Evolutionary conservation across 768 basidiomycete genomes (phyloP).

Genomic region (Coprinopsis sp.): DNA sequence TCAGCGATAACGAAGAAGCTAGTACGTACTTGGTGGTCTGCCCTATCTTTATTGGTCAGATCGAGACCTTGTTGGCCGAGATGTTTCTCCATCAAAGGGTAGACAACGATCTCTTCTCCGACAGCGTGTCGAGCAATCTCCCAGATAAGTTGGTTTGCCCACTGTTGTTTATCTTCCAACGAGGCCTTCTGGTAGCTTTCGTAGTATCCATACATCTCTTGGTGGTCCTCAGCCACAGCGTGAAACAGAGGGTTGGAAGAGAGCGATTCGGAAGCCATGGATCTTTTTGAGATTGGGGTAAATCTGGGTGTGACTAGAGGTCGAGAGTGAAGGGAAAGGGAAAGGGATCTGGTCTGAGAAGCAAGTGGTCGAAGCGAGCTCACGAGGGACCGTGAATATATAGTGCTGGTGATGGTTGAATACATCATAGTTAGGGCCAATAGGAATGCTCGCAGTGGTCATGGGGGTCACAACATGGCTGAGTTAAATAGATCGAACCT

Average conservation of each 20-base stretch:
- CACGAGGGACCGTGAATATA: no score
- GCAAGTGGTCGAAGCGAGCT: no score
- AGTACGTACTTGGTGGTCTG: conserved; percentile 37
- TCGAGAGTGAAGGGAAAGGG: no score
- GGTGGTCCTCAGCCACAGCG: conserved; percentile 40
- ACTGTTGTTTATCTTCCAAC: conserved; percentile 34
- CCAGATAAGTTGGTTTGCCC: conserved; percentile 46
- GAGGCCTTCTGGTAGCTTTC: conserved; percentile 32
- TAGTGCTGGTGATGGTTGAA: no score
- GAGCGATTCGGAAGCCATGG: no score
- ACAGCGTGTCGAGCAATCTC: conserved; percentile 48
- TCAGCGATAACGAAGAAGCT: neutral
- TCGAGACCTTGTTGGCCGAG: conserved; percentile 38
- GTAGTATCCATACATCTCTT: conserved; percentile 47
- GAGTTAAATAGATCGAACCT: no score
- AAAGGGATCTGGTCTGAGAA: no score
- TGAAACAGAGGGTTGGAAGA: conserved; percentile 5
- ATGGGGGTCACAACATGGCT: no score
- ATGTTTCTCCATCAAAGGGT: conserved; percentile 47
- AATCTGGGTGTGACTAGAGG: no score
- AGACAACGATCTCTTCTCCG: conserved; percentile 50
- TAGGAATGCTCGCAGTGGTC: no score
- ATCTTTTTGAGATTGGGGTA: no score
- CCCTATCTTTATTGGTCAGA: conserved; percentile 42
- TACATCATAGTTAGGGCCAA: no score